Base-by-base conservation (phyloP, 2,329 filamentous ascomycete species). In the Penicillium digitatum region DNA sequence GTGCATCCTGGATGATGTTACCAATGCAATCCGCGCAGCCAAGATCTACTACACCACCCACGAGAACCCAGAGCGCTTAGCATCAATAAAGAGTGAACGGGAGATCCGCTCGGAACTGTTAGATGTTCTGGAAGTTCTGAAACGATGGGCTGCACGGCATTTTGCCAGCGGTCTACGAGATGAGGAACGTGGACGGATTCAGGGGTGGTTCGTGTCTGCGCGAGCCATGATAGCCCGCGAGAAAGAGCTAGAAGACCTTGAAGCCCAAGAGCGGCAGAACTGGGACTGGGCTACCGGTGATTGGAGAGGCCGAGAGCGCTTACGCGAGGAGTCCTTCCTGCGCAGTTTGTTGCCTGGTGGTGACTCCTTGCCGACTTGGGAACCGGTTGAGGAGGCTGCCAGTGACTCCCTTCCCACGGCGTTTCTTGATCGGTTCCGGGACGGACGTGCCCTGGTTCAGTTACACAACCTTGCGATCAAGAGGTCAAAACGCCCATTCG, bases 21-120 rank as follows among this genome's bases (percentile, higher is more conserved):
- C 94, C 1, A 80, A 97, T 50, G 93, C 93, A n/a, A 97, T 99
- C 63, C 85, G 91, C 49, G 91, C 93, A 1, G 94, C 94, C 48
- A 96, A 95, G 75, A 87, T 95, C 66, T 99, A 97, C 76, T 97
- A 99, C 74, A 96, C 92, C 0, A 84, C 90, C 4, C 94, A 97
- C 70, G 89, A 95, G 67, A 82, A 92, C 50, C 90, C 92, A 1
- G 87, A 94, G 63, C 86, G 89, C 35, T 79, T 97, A 18, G 90
- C 94, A 67, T 79, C 87, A 27, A 95, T 97, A 74, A 92, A 90
- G 72, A 86, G 90, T 0, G 94, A 99, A 72, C 89, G 87, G 59
- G 82, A 88, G 62, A 87, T 99, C 45, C 86, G 94, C 39, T 81
- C 87, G 48, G 93, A 97, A 65, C 78, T 97, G 9, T 83, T 96